phyloP scores from a whole-genome alignment of 2,329 filamentous ascomycete genomes.

The Penicillium sp. region DNA sequence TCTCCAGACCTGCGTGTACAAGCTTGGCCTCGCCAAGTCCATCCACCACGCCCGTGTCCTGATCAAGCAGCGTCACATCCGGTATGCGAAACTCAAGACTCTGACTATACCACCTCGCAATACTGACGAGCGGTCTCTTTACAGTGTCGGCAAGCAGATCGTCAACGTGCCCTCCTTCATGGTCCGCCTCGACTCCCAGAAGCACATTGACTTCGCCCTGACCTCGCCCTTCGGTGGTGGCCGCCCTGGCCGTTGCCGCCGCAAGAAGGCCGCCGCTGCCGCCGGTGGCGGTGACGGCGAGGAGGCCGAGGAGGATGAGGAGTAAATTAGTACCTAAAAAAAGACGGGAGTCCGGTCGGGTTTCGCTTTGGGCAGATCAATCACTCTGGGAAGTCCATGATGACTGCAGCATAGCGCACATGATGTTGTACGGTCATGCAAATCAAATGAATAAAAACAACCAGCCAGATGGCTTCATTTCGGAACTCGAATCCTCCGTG shows the following conservation, averaged over 20 bases:
- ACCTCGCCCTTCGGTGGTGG: conserved; percentile 97
- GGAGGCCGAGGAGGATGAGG: conserved; percentile 84
- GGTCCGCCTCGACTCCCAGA: conserved; percentile 99
- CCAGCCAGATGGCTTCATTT: conserved; percentile 38
- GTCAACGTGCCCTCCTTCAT: conserved; percentile 99
- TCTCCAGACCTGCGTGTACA: conserved; percentile 99
- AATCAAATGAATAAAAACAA: conserved; percentile 37
- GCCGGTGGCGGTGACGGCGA: conserved; percentile 60
- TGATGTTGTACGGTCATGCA: conserved; percentile 44
- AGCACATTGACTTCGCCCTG: conserved; percentile 99
- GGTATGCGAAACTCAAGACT: conserved; percentile 23
- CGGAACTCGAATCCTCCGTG: conserved; percentile 25
- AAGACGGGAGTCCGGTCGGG: conserved; percentile 39
- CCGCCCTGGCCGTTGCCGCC: conserved; percentile 93
- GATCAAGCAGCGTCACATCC: conserved; percentile 99
- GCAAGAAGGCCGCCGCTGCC: conserved; percentile 99
- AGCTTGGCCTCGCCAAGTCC: conserved; percentile 99
- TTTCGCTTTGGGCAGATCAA: conserved; percentile 37
- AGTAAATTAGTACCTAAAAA: conserved; percentile 39
- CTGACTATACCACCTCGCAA: not conserved
- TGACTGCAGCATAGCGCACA: conserved; percentile 40
- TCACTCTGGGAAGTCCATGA: conserved; percentile 35
- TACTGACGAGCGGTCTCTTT: not conserved
- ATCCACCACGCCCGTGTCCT: conserved; percentile 99
- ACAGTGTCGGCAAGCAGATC: conserved; percentile 93